Evolutionary conservation across 495 filamentous ascomycete genomes (phyloP), one percentile per base, ranked within the genome.

Genomic region (Melanomma pulvis-pyrius): DNA sequence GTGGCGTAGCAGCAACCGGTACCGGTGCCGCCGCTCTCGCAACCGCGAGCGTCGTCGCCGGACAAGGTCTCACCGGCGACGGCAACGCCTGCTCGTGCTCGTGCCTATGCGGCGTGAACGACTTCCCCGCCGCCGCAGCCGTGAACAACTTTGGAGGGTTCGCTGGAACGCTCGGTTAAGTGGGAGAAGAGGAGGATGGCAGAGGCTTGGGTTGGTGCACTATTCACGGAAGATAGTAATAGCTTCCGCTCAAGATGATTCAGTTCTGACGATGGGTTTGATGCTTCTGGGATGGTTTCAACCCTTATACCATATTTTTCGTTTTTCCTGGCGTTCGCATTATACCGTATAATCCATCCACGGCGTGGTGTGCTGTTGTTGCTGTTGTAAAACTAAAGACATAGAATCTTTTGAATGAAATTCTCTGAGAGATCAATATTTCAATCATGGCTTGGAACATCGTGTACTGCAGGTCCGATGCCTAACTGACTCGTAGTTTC

Each of bases 61-160:
- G 73, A 2, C 63, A 64, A 39, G 73, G 73, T 17, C 28, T 36
- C 5, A 29, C 48, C 24, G 67, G 59, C 51, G 39, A 65, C 13
- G 73, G 73, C 6, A 21, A 62, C 15, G 67, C 68, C 4, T 75
- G 73, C 55, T 51, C 49, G 17, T 75, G 73, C 67, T 34, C 59
- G 9, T 75, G 73, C 51, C 59, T 75, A 50, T 75, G 73, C 55
- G 73, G 71, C 36, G 49, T 60, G 36, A 73, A 69, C 63, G 53
- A 59, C 3, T 73, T 75, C 67, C 73, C 73, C 6, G 46, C 53
- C 6, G 48, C 21, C 4, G 71, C 69, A 2, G 73, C 65, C 3
- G 24, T 56, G 22, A 63, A 61, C 39, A 41, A 50, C 49, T 75
- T 75, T 39, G 73, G 73, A 8, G 73, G 73, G 7, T 72, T 74